These are phyloP conservation scores for Trichothecium roseum DNA, from an alignment of 2,329 filamentous ascomycete genomes.

Conservation along the genomic window DNA sequence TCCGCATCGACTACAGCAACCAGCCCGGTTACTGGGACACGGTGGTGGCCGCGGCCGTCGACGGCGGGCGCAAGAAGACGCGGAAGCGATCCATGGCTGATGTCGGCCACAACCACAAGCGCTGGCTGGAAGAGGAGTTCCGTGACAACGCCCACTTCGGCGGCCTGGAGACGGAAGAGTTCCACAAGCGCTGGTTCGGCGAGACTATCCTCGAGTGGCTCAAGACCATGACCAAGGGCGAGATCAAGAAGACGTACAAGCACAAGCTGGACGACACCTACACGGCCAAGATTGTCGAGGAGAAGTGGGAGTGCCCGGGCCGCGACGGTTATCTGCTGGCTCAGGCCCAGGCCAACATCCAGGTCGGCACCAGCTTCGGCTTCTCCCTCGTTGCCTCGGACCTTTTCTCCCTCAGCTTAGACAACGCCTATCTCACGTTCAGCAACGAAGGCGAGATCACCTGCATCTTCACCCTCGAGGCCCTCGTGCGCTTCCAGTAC, in stretches of 20 bases:
- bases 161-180: slow-evolving; percentile 13
- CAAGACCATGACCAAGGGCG: slow-evolving; percentile 10
- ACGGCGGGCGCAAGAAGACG: slow-evolving; percentile 3
- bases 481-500: slow-evolving; percentile 10
- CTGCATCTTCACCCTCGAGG: slow-evolving; percentile 15
- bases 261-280: slow-evolving; percentile 13
- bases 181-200: slow-evolving; percentile 26
- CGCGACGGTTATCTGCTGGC: slow-evolving; percentile 9
- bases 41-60: slow-evolving; percentile 12
- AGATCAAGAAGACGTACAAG: slow-evolving; percentile 15
- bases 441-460: slow-evolving; percentile 14
- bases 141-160: slow-evolving; percentile 20
- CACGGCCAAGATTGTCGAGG: slow-evolving; percentile 12
- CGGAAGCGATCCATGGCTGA: slow-evolving; percentile 16
- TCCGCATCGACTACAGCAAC: slow-evolving; percentile 30
- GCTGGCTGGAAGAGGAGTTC: slow-evolving; percentile 28
- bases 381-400: slow-evolving; percentile 16
- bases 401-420: slow-evolving; percentile 11
- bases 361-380: slow-evolving; percentile 15
- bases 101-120: slow-evolving; percentile 16
- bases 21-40: slow-evolving; percentile 24
- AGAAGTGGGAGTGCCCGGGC: slow-evolving; percentile 11
- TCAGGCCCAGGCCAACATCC: slow-evolving; percentile 11
- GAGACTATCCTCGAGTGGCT: slow-evolving; percentile 18
- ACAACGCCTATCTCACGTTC: slow-evolving; percentile 14